These are phyloP conservation scores for Cryptosporidium sp. DNA, from an alignment of 169 alveolate genomes.

Conservation along the genomic window DNA sequence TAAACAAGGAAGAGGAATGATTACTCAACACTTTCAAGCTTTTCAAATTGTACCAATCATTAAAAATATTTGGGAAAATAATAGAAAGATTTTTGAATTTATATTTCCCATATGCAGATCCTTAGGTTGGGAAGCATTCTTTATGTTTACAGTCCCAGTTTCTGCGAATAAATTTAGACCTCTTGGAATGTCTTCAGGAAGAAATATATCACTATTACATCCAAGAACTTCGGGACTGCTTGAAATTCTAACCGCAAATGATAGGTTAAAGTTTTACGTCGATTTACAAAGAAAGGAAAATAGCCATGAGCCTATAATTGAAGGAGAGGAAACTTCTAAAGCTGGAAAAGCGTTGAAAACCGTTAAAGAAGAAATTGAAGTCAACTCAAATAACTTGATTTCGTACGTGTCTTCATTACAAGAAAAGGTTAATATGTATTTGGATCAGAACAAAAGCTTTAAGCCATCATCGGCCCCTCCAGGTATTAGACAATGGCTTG, in stretches of 20 bases:
- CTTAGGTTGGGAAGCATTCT: constrained; percentile 80
- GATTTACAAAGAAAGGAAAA: constrained; percentile 62
- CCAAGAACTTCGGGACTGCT: constrained; percentile 81
- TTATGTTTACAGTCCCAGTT: constrained; percentile 85
- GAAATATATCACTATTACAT: constrained; percentile 77
- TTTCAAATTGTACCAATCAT: constrained; percentile 85
- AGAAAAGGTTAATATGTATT: constrained; percentile 44
- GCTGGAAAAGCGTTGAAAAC: constrained; percentile 78
- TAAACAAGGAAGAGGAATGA: constrained; percentile 81
- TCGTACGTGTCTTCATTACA: constrained; percentile 67
- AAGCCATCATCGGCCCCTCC: constrained; percentile 82
- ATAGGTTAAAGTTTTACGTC: constrained; percentile 28
- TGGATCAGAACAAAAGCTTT: constrained; percentile 81
- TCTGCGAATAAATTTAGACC: constrained; percentile 85
- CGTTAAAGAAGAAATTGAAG: constrained; percentile 78
- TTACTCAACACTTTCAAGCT: constrained; percentile 83
- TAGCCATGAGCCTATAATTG: not conserved
- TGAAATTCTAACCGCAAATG: constrained; percentile 81
- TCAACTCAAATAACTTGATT: constrained; percentile 49
- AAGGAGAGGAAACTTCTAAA: constrained; percentile 77
- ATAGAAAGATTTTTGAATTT: constrained; percentile 80
- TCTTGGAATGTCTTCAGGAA: constrained; percentile 74
- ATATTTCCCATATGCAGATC: constrained; percentile 83
- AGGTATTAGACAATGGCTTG: constrained; percentile 95
- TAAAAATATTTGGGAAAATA: constrained; percentile 81